Percentiles rank a stretch among this genome's conserved stretches.
These are phyloP conservation scores for Coccomyxa sp. DNA, from an alignment of 139 green algal genomes.

Conservation along the genomic window DNA sequence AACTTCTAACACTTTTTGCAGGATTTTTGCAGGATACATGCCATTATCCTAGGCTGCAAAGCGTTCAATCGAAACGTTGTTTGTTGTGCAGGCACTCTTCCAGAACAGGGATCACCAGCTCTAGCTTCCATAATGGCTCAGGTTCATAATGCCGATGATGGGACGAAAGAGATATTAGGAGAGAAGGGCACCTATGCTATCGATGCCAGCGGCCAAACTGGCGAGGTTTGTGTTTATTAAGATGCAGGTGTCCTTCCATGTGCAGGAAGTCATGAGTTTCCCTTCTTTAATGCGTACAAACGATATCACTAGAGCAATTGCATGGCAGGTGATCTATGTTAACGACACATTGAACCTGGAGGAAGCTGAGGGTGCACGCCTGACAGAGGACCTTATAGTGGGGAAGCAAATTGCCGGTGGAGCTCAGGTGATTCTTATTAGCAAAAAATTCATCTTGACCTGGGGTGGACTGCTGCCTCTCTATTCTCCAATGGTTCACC, in stretches of 20 bases:
- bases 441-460: not conserved
- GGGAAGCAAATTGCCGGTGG: conserved; percentile 15
- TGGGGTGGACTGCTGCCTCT: too few relatives aligned
- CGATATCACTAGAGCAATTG: not conserved
- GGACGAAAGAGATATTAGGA: not conserved
- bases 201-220: not conserved
- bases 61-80: not conserved
- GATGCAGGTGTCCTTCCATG: not conserved
- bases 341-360: conserved; percentile 1
- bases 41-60: too few relatives aligned
- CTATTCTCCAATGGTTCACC: too few relatives aligned
- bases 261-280: not conserved
- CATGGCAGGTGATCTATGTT: conserved; percentile 18
- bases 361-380: not conserved
- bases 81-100: not conserved
- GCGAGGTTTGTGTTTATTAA: not conserved
- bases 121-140: not conserved
- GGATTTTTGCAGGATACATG: too few relatives aligned
- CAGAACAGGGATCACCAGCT: not conserved
- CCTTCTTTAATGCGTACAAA: not conserved
- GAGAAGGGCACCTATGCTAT: not conserved
- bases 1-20: too few relatives aligned
- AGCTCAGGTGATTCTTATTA: conserved; percentile 4
- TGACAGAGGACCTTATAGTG: conserved; percentile 7
- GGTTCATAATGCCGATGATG: not conserved